These are phyloP conservation scores for Rhynchospora tenuis DNA, from an alignment of 176 grass and related monocot genomes.

Conservation along the genomic window DNA sequence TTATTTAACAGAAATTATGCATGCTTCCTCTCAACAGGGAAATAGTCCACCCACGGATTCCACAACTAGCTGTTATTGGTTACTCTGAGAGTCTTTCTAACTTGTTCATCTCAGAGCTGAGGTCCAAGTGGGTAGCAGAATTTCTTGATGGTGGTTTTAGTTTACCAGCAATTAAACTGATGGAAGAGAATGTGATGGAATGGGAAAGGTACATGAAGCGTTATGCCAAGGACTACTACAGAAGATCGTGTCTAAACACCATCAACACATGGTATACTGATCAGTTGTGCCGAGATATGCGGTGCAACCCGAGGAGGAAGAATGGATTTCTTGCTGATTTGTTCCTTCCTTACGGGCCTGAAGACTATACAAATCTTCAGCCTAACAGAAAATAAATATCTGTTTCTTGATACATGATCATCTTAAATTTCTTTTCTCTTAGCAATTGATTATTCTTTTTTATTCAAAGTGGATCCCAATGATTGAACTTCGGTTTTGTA, in stretches of 20 bases:
- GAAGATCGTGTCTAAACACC: constrained; percentile 24
- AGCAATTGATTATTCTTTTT: background rate
- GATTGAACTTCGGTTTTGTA: background rate
- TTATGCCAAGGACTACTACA: constrained; percentile 11
- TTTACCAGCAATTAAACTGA: constrained; percentile 31
- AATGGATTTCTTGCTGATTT: constrained; percentile 34
- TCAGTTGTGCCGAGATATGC: constrained; percentile 40
- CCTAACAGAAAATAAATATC: background rate
- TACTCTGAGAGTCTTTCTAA: constrained; percentile 35
- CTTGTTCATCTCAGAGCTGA: constrained; percentile 32
- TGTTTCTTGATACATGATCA: background rate
- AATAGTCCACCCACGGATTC: constrained; percentile 42
- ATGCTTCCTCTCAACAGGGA: constrained; percentile 19
- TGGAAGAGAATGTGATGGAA: constrained; percentile 34
- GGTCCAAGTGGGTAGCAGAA: constrained; percentile 37
- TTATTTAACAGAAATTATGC: background rate
- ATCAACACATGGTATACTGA: constrained; percentile 45
- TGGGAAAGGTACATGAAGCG: constrained; percentile 38
- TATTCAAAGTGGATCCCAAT: background rate
- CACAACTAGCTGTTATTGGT: constrained; percentile 36
- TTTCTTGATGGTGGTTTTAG: constrained; percentile 30
- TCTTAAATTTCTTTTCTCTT: background rate
- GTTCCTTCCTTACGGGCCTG: constrained; percentile 31
- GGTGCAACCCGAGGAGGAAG: constrained; percentile 37
- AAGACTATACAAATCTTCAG: constrained; percentile 28